phyloP scores from a whole-genome alignment of 2,329 filamentous ascomycete species.

The Colletotrichum sp. region DNA sequence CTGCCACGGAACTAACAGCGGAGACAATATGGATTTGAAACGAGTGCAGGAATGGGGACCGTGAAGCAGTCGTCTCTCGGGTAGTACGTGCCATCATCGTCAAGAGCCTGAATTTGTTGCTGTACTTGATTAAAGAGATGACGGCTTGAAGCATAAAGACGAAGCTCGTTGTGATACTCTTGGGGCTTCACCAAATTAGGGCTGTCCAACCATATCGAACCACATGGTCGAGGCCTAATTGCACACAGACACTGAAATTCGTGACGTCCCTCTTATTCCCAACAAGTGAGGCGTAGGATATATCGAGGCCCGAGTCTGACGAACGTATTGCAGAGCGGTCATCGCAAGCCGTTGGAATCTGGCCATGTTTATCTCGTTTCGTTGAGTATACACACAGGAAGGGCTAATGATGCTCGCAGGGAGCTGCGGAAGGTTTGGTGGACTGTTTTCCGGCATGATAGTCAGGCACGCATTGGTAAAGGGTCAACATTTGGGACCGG shows the following conservation, averaged over 20 bases:
- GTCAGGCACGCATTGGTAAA: not conserved
- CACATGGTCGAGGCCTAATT: not conserved
- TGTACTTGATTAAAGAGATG: not conserved
- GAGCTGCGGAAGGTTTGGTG: not conserved
- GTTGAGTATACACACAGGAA: not conserved
- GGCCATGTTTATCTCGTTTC: not conserved
- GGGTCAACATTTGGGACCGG: not conserved
- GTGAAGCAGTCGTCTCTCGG: not conserved
- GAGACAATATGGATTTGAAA: not conserved
- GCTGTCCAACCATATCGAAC: not conserved
- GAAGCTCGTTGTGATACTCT: not conserved
- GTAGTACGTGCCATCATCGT: not conserved
- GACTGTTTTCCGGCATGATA: not conserved
- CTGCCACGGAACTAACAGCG: not conserved
- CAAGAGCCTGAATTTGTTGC: not conserved
- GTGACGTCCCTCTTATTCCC: not conserved
- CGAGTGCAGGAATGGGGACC: not conserved
- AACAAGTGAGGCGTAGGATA: not conserved
- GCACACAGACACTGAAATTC: not conserved
- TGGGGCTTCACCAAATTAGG: not conserved
- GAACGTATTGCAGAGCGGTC: not conserved
- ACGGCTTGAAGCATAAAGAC: not conserved
- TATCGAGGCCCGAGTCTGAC: not conserved
- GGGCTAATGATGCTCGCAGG: not conserved
- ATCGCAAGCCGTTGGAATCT: not conserved